These are phyloP conservation scores for Hibiscus mutabilis DNA, from an alignment of 345 rosid species.

Conservation along the genomic window DNA sequence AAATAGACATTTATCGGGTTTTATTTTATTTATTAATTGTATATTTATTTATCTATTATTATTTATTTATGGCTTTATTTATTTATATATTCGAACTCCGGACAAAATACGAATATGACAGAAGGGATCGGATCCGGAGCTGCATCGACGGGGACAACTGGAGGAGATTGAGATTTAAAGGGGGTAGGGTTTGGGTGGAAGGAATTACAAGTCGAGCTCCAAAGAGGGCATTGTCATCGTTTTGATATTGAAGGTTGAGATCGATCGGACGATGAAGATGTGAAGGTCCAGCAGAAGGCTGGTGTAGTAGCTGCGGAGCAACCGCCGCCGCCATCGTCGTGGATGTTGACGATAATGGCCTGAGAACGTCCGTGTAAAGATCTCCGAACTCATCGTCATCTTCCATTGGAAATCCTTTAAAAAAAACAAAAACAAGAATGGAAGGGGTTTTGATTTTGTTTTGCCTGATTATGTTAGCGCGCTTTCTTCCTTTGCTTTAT, in stretches of 20 bases:
- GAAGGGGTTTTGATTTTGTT: slow-evolving; percentile 15
- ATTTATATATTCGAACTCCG: too few species aligned
- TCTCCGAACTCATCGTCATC: slow-evolving; percentile 99
- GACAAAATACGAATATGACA: too few species aligned
- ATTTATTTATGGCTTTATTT: too few species aligned
- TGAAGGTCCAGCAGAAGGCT: slow-evolving; percentile 1
- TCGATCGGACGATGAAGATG: slow-evolving; percentile 39
- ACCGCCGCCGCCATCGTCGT: neutral
- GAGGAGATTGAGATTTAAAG: neutral
- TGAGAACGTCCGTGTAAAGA: slow-evolving; percentile 84
- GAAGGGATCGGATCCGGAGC: slow-evolving; percentile 8
- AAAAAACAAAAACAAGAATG: neutral
- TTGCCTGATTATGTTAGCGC: neutral
- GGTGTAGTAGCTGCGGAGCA: neutral
- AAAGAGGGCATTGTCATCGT: slow-evolving; percentile 7
- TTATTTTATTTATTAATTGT: too few species aligned
- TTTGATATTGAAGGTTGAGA: slow-evolving; percentile 42
- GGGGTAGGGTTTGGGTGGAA: slow-evolving; percentile 5
- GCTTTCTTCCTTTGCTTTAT: neutral
- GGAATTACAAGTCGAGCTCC: slow-evolving; percentile 10
- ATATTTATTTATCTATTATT: too few species aligned
- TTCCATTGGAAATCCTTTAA: slow-evolving; percentile 42
- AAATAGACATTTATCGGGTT: too few species aligned
- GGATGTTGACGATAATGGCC: slow-evolving; percentile 32
- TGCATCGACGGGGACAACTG: neutral